Conservation (phyloP, 192 early-diverging fungal genomes). For the Dissophora globulifera region DNA sequence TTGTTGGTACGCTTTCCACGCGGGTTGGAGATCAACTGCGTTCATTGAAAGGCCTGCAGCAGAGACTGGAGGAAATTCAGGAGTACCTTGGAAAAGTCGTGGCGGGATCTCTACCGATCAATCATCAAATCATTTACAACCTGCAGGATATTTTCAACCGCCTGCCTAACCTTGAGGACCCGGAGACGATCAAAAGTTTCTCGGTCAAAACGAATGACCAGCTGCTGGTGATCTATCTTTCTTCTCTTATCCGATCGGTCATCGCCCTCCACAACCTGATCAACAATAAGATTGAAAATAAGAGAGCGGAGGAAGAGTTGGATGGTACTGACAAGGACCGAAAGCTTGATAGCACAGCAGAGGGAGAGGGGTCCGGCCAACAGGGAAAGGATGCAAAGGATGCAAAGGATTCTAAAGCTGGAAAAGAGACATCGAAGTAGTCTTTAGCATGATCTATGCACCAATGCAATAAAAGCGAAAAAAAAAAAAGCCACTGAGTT, state of each 20-base stretch:
- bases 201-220: slow-evolving; percentile 97
- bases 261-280: slow-evolving; percentile 98
- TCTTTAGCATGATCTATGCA: no score
- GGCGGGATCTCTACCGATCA: slow-evolving; percentile 85
- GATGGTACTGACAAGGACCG: slow-evolving; percentile 37
- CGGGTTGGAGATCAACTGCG: slow-evolving; percentile 92
- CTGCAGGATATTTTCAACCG: slow-evolving; percentile 99
- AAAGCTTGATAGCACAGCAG: slow-evolving; percentile 11
- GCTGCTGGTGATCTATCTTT: slow-evolving; percentile 93
- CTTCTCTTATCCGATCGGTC: slow-evolving; percentile 89
- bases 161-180: slow-evolving; percentile 89
- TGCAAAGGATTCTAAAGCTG: slow-evolving; percentile 37
- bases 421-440: slow-evolving; percentile 43
- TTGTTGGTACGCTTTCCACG: slow-evolving; percentile 95
- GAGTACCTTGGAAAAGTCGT: slow-evolving; percentile 92
- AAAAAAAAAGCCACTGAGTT: no score
- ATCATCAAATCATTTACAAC: slow-evolving; percentile 98
- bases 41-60: slow-evolving; percentile 89
- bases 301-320: slow-evolving; percentile 49
- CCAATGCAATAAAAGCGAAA: no score
- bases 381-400: slow-evolving; percentile 43
- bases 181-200: slow-evolving; percentile 84
- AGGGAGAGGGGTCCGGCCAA: slow-evolving; percentile 7
- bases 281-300: slow-evolving; percentile 96
- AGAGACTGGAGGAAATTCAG: slow-evolving; percentile 87